Base-by-base conservation (phyloP, 352 stramenopile genomes). In the Hyaloperonospora brassicae region DNA sequence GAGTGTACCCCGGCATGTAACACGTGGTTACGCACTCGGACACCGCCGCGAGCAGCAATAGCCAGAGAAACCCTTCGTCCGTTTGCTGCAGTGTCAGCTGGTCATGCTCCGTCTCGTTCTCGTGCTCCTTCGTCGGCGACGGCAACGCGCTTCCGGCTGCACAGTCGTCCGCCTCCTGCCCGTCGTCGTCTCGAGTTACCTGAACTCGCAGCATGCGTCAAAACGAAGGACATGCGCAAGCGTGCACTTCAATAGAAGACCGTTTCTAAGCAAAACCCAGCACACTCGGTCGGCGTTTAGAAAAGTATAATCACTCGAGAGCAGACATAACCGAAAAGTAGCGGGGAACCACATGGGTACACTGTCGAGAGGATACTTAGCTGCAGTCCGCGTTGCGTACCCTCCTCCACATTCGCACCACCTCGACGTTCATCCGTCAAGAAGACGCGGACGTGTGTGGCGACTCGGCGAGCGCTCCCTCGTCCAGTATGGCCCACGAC, bases 21-120 rank as follows among this genome's bases (percentile, higher is more conserved):
- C 84, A 92, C 52, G 84, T 89, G 41, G 82, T 89, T 38, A 89
- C 59, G 53, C 80, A 90, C 55, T 93, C 84, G 17, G 81, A 80
- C 7, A 82, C 56, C 5, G 81, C 68, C 7, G 81, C 73, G 38
- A 90, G 66, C 36, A 87, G 58, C 47, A 91, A 59, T 47, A 84
- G 56, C 81, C 81, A 92, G 56, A 87, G 64, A 31, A 86, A 85
- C 46, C 69, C 61, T 27, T 74, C 59, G 34, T 87, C 76, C 27
- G 62, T 72, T 31, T 71, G 70, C 38, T 42, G 45, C 42, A 68
- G 55, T 5, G n/a, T 13, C 27, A 34, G 27, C 27, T 9, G 27
- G 8, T 34, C 27, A 34, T 34, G 27, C 27, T 34, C 27, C 4
- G 8, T 34, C 23, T 77, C 68, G 12, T 61, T 57, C 17, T 65